These are phyloP conservation scores for Friedmanniomyces simplex DNA, from an alignment of 495 filamentous ascomycete genomes.

Conservation along the genomic window DNA sequence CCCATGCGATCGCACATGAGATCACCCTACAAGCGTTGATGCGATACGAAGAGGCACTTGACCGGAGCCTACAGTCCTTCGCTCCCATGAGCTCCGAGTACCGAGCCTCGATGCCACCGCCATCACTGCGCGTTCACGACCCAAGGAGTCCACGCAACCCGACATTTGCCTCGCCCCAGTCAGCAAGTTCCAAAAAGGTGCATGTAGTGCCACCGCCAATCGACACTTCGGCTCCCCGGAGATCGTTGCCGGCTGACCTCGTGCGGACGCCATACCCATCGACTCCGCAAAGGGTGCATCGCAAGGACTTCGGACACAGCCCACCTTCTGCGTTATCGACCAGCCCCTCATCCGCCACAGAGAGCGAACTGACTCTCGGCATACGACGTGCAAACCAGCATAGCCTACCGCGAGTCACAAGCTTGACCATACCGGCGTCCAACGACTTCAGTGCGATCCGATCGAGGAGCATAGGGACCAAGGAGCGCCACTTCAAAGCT, in stretches of 20 bases:
- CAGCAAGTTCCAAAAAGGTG: constrained; percentile 8
- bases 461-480: neutral
- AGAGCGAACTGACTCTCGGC: constrained; percentile 20
- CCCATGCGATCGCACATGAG: constrained; percentile 22
- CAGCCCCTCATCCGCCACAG: neutral
- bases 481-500: constrained; percentile 14
- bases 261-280: constrained; percentile 25
- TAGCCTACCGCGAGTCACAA: constrained; percentile 5
- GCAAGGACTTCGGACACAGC: constrained; percentile 12
- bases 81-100: neutral
- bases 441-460: constrained; percentile 17
- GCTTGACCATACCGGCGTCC: constrained; percentile 17
- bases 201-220: constrained; percentile 23
- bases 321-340: neutral
- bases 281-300: constrained; percentile 2
- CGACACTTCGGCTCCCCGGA: constrained; percentile 11
- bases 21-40: constrained; percentile 24
- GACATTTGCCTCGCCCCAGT: constrained; percentile 5
- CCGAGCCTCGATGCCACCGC: constrained; percentile 6
- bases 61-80: constrained; percentile 9
- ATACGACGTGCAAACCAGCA: constrained; percentile 16
- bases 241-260: constrained; percentile 18
- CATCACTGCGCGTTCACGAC: constrained; percentile 7
- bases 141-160: constrained; percentile 11
- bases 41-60: constrained; percentile 15